Evolutionary conservation across 257 asterid species (phyloP), one percentile per base, ranked within the genome.

Genomic region (Coffea canephora): DNA sequence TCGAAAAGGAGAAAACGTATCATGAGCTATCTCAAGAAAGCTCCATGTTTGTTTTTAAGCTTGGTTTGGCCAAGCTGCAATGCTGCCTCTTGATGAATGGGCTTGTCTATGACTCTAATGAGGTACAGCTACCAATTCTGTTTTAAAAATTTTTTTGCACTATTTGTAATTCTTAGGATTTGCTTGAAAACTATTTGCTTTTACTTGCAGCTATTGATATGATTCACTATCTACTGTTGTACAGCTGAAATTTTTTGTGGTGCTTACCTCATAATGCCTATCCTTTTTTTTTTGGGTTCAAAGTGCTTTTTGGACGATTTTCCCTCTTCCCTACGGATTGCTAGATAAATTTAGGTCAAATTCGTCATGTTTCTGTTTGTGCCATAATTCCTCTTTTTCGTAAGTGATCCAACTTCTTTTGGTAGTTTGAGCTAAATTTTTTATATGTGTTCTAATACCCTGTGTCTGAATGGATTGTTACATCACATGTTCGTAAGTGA

Each of bases 11-110:
- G 75, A 90, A 88, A 84, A 74, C 90, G 21, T 90, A 86, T 80
- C 83, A 71, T 73, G 94, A 91, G 82, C 86, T 86, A 73, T 85
- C 98, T 43, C 91, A 41, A 77, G 97, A 92, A 78, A 91, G 94
- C 90, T 85, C 99, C 85, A 41, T 88, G 87, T 91, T 90, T 89
- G 99, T 91, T 74, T 88, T 83, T 78, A 94, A 94, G 90, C 89
- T 93, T 77, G 99, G 99, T 66, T 84, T 96, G 88, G 80, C 96
- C 49, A 93, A 91, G 89, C 87, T 89, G 75, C 89, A 86, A 79
- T 91, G 98, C 80, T 86, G 94, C 84, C 97, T 96, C 83, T 87
- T 94, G 87, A 90, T 96, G 92, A 96, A 96, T 72, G 99, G 99
- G 85, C 98, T 94, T 84, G 97, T 96, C 89, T 81, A 87, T 88